phyloP scores from a whole-genome alignment of 2,329 filamentous ascomycete genomes.

The Penicillium aurantiogriseum region DNA sequence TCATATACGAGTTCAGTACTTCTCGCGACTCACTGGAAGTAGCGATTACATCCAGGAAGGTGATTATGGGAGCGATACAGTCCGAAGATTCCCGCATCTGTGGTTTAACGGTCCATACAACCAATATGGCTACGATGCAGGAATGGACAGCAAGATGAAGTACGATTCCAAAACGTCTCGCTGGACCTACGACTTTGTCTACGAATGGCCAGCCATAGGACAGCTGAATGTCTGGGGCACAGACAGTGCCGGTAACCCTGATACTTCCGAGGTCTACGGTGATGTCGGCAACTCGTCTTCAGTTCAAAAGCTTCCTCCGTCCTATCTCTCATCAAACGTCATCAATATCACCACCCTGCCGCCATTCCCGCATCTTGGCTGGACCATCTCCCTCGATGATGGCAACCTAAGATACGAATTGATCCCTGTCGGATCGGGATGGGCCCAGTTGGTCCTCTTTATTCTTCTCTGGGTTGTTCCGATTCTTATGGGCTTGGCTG shows the following conservation, averaged over 20 bases:
- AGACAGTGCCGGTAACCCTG: conserved; percentile 60
- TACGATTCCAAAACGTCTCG: conserved; percentile 46
- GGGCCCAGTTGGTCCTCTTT: conserved; percentile 54
- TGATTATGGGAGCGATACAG: conserved; percentile 45
- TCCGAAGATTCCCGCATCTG: conserved; percentile 60
- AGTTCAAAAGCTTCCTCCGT: conserved; percentile 61
- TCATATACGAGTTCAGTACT: conserved; percentile 64
- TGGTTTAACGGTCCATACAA: conserved; percentile 64
- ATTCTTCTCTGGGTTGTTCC: conserved; percentile 56
- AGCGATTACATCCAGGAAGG: conserved; percentile 61
- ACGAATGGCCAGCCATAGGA: conserved; percentile 61
- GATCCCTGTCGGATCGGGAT: conserved; percentile 54
- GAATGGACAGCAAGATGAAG: conserved; percentile 54
- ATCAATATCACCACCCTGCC: conserved; percentile 60
- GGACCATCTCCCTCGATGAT: conserved; percentile 57
- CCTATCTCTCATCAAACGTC: conserved; percentile 53
- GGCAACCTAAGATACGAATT: conserved; percentile 52
- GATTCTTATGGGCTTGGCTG: conserved; percentile 48
- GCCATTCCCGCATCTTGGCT: conserved; percentile 55
- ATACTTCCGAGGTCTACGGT: conserved; percentile 58
- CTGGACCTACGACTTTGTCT: conserved; percentile 61
- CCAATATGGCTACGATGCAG: conserved; percentile 62
- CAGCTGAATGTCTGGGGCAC: conserved; percentile 67
- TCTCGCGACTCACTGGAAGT: conserved; percentile 57
- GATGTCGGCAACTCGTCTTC: conserved; percentile 61